A percentile compares a stretch with the other conserved stretches of the same genome.
phyloP scores from a whole-genome alignment of 768 basidiomycete genomes.

The Asterophora parasitica region DNA sequence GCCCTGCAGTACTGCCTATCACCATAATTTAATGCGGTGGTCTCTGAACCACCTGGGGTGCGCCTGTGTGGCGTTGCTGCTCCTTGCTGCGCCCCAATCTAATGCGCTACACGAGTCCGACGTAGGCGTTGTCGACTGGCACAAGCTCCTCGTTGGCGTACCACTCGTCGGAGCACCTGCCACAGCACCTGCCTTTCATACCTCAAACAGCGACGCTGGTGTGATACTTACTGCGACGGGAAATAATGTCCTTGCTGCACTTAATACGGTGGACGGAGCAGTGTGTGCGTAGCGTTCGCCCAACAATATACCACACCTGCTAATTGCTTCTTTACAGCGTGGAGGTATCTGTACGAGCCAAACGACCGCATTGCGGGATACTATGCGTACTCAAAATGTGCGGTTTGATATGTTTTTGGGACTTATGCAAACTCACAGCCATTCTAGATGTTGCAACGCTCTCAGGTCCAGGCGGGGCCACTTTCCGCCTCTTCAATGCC shows the following conservation, averaged over 20 bases:
- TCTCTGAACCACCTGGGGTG: constrained; percentile 4
- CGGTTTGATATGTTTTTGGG: constrained; percentile 19
- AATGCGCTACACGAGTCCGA: constrained; percentile 67
- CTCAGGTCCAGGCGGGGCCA: constrained; percentile 72
- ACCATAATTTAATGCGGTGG: constrained; percentile 10
- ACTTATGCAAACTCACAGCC: background rate
- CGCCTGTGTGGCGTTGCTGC: constrained; percentile 5
- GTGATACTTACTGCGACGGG: constrained; percentile 62
- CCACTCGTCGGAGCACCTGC: constrained; percentile 48
- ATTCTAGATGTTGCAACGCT: constrained; percentile 59
- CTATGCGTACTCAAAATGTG: constrained; percentile 54
- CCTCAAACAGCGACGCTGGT: constrained; percentile 22
- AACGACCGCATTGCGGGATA: constrained; percentile 66
- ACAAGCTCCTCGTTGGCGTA: constrained; percentile 70
- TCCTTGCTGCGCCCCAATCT: constrained; percentile 11
- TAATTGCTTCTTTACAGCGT: constrained; percentile 39
- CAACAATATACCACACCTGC: no score
- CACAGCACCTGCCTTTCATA: constrained; percentile 59
- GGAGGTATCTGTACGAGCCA: constrained; percentile 75
- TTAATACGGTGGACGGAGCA: constrained; percentile 63
- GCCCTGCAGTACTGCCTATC: background rate
- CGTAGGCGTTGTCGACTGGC: constrained; percentile 84
- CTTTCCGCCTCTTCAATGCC: constrained; percentile 62
- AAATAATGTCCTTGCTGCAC: constrained; percentile 74
- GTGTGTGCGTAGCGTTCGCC: constrained; percentile 49